A percentile compares a stretch with the other conserved stretches of the same genome.
Conservation (phyloP, 148 eudicot species). For the Chenopodium album region DNA sequence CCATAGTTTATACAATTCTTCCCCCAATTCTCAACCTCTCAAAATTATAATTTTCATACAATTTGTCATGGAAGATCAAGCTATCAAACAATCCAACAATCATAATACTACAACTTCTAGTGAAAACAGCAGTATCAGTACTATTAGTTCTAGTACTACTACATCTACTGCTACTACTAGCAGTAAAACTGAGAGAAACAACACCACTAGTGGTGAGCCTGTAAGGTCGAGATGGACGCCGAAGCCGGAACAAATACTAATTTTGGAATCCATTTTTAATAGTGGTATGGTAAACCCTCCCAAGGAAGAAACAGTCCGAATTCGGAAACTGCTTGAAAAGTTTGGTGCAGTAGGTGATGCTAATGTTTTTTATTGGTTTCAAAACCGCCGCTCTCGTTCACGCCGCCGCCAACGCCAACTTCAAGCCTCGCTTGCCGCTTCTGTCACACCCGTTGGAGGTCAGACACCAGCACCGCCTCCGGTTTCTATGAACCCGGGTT, state of each 20-base stretch:
- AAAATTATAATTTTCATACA: not conserved
- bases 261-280: slow-evolving; percentile 83
- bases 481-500: not conserved
- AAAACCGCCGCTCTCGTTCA: slow-evolving; percentile 79
- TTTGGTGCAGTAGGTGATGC: slow-evolving; percentile 91
- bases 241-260: slow-evolving; percentile 81
- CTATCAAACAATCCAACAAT: not conserved
- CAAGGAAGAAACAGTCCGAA: slow-evolving; percentile 76
- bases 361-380: slow-evolving; percentile 94
- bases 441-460: not conserved
- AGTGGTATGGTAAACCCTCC: slow-evolving; percentile 95
- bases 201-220: slow-evolving; percentile 35
- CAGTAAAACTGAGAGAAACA: not conserved
- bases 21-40: not conserved
- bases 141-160: not conserved
- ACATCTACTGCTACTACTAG: not conserved
- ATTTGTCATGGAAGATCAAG: slow-evolving; percentile 24
- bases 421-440: slow-evolving; percentile 41
- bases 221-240: slow-evolving; percentile 89
- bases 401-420: slow-evolving; percentile 79
- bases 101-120: slow-evolving; percentile 2
- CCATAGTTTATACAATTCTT: slow-evolving; percentile 12
- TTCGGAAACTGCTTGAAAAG: slow-evolving; percentile 65
- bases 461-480: slow-evolving; percentile 23
- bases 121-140: not conserved